Evolutionary conservation across 1,139 yeast species (phyloP).

Genomic region (Candida mesenterica): DNA sequence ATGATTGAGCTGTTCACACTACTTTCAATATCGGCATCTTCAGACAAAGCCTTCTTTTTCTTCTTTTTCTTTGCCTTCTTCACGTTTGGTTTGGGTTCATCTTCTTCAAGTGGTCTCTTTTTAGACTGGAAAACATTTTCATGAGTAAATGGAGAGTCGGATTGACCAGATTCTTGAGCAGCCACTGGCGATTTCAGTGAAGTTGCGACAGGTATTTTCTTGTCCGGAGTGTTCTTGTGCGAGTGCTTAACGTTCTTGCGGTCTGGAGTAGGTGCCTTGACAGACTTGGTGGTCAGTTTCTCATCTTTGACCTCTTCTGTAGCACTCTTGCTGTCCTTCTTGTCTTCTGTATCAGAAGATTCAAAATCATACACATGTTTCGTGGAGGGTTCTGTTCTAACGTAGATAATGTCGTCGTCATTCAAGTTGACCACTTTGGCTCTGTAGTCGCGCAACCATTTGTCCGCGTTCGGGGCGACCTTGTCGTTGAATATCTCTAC

Average conservation of each 20-base stretch:
- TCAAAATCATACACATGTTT: slow-evolving; percentile 1
- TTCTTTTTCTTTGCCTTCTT: slow-evolving; percentile 16
- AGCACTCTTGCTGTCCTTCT: slow-evolving; percentile 1
- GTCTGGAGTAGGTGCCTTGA: no score
- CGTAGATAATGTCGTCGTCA: slow-evolving; percentile 14
- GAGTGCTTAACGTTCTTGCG: no score
- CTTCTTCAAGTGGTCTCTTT: slow-evolving; percentile 12
- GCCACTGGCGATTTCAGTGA: neutral
- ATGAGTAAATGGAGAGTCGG: slow-evolving; percentile 30
- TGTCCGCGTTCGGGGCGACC: slow-evolving; percentile 40
- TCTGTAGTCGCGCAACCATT: slow-evolving; percentile 26
- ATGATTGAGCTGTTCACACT: neutral
- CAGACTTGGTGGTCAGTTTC: no score
- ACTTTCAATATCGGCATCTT: no score
- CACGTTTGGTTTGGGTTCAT: slow-evolving; percentile 1
- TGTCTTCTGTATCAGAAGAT: slow-evolving; percentile 9
- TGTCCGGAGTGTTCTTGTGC: no score
- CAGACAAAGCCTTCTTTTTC: slow-evolving; percentile 1
- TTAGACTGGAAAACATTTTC: slow-evolving; percentile 43
- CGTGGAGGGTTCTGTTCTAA: neutral
- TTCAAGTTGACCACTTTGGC: slow-evolving; percentile 1
- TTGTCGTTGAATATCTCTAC: slow-evolving; percentile 50
- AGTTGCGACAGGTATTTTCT: neutral
- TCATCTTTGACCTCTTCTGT: no score
- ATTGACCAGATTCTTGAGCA: neutral